These are phyloP conservation scores for Punctularia strigosozonata DNA, from an alignment of 768 basidiomycete species.

Conservation along the genomic window DNA sequence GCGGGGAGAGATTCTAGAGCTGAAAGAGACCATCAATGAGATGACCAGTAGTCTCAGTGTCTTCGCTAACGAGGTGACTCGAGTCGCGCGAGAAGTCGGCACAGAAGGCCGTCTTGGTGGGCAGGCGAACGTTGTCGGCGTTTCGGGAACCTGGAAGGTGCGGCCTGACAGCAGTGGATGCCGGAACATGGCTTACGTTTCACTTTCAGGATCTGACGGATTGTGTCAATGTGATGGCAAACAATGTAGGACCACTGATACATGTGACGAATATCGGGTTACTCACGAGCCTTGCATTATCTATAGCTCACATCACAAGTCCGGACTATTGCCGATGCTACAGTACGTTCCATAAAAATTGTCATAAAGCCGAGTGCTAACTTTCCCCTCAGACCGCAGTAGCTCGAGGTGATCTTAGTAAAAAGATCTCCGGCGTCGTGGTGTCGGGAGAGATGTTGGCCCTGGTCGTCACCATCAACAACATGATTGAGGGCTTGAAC, in stretches of 20 bases:
- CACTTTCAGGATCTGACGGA: conserved; percentile 66
- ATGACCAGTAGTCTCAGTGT: conserved; percentile 86
- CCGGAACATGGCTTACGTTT: neutral
- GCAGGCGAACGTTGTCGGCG: conserved; percentile 86
- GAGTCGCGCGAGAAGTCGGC: conserved; percentile 94
- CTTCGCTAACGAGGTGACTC: conserved; percentile 73
- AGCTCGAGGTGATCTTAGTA: conserved; percentile 84
- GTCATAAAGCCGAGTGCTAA: neutral
- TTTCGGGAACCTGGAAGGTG: conserved; percentile 92
- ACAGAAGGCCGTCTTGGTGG: conserved; percentile 94
- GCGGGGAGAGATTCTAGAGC: conserved; percentile 81
- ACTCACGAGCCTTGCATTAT: conserved; percentile 1
- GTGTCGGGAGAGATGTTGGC: conserved; percentile 95
- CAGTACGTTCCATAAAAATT: conserved; percentile 40
- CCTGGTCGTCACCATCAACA: conserved; percentile 95
- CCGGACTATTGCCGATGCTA: conserved; percentile 85
- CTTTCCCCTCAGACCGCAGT: conserved; percentile 59
- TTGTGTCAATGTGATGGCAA: conserved; percentile 93
- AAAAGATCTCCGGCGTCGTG: conserved; percentile 86
- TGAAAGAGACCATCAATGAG: conserved; percentile 88
- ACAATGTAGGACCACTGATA: conserved; percentile 46
- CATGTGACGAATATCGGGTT: neutral
- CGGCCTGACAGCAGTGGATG: neutral
- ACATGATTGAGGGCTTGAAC: conserved; percentile 61
- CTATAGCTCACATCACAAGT: conserved; percentile 82